Evolutionary conservation across 306 rosid species (phyloP).

Genomic region (Ormosia semicastrata): DNA sequence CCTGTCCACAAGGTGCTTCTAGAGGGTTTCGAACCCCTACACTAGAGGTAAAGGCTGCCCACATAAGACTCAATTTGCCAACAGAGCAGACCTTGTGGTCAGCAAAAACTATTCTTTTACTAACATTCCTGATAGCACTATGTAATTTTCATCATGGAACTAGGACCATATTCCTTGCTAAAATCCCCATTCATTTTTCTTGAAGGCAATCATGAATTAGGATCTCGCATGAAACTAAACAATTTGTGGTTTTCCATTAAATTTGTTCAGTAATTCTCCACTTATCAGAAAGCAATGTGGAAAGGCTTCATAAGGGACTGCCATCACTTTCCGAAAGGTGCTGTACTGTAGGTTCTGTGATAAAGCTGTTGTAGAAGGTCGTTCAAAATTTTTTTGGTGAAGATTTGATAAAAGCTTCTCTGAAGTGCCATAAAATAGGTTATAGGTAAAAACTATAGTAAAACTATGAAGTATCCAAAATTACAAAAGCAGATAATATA

Average conservation of each 20-base stretch:
- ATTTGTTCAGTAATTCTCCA: slow-evolving; percentile 1
- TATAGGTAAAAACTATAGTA: not conserved
- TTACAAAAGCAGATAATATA: not conserved
- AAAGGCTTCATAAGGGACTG: not conserved
- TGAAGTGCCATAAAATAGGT: not conserved
- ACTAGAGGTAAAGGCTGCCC: too few relatives aligned
- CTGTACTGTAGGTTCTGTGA: too few relatives aligned
- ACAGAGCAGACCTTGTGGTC: too few relatives aligned
- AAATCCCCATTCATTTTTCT: not conserved
- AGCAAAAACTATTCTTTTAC: not conserved
- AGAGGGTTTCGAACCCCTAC: too few relatives aligned
- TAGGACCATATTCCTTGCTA: not conserved
- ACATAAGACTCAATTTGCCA: too few relatives aligned
- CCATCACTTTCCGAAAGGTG: not conserved
- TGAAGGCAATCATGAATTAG: not conserved
- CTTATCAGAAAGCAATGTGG: not conserved
- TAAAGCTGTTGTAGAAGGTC: not conserved
- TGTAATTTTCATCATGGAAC: not conserved
- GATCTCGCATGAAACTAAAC: not conserved
- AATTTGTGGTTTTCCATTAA: not conserved
- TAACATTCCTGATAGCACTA: not conserved
- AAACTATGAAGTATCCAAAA: slow-evolving; percentile 37
- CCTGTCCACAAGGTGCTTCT: too few relatives aligned
- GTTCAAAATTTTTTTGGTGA: not conserved
- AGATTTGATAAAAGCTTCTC: not conserved